Conservation (phyloP, 73 alveolate species). For the Paramecium pentaurelia region DNA sequence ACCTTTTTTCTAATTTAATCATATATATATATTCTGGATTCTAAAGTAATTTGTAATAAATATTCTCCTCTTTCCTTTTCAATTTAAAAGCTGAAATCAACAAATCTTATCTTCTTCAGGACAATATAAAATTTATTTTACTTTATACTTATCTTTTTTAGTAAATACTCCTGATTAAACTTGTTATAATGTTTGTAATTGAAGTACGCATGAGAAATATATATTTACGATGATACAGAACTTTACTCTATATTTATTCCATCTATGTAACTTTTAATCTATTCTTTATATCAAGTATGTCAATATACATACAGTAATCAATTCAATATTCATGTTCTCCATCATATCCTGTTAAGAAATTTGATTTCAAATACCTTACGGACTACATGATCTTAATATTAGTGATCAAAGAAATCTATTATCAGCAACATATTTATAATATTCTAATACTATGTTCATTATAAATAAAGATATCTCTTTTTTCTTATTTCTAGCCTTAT, state of each 20-base stretch:
- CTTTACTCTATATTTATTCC: neutral
- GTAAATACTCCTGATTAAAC: neutral
- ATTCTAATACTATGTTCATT: constrained; percentile 17
- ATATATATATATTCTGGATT: neutral
- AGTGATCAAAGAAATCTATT: constrained; percentile 43
- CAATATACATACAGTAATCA: neutral
- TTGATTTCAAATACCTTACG: constrained; percentile 29
- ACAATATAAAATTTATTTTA: neutral
- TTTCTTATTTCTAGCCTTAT: neutral
- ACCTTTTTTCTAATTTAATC: neutral
- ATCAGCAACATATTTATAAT: constrained; percentile 37
- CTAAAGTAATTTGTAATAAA: neutral
- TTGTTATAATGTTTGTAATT: neutral
- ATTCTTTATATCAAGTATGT: neutral
- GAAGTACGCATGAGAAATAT: neutral
- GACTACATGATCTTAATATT: neutral
- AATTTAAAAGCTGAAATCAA: neutral
- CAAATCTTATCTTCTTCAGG: neutral
- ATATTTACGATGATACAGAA: constrained; percentile 23
- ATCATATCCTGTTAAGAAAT: constrained; percentile 33
- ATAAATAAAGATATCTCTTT: neutral
- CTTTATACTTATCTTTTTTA: neutral
- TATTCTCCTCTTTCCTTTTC: neutral
- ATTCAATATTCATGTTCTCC: constrained; percentile 51
- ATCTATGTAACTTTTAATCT: neutral